phyloP scores from a whole-genome alignment of 805 yeast genomes.

The Candida xyloterini region DNA sequence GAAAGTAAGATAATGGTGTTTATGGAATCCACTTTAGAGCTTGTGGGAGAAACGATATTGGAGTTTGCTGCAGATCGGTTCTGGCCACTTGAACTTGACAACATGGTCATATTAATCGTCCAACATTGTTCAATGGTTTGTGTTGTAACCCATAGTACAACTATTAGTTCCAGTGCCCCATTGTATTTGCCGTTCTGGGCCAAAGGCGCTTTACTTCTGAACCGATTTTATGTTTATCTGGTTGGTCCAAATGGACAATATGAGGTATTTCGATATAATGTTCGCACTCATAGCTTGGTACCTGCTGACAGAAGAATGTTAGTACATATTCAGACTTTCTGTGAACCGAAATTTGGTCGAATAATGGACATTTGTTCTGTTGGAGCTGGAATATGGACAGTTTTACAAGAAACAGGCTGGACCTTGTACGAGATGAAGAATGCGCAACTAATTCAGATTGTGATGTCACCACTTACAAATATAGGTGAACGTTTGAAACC shows the following conservation, averaged over 20 bases:
- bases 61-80: slow-evolving; percentile 5
- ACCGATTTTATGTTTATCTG: slow-evolving; percentile 20
- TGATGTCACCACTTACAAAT: slow-evolving; percentile 27
- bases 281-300: slow-evolving; percentile 2
- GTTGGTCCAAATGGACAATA: slow-evolving; percentile 22
- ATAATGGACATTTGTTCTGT: slow-evolving; percentile 15
- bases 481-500: slow-evolving; percentile 14
- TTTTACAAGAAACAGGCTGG: slow-evolving; percentile 33
- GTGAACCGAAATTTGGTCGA: slow-evolving; percentile 23
- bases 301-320: slow-evolving; percentile 14
- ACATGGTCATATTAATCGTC: background rate
- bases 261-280: slow-evolving; percentile 18
- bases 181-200: slow-evolving; percentile 26
- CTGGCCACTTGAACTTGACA: slow-evolving; percentile 3
- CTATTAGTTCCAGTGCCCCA: slow-evolving; percentile 2
- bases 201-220: slow-evolving; percentile 19
- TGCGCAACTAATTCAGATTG: slow-evolving; percentile 13
- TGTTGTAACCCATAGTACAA: slow-evolving; percentile 9
- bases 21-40: slow-evolving; percentile 3
- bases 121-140: slow-evolving; percentile 7
- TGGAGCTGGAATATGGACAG: slow-evolving; percentile 18
- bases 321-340: slow-evolving; percentile 12
- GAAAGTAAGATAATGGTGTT: background rate
- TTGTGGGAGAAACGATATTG: slow-evolving; percentile 2
- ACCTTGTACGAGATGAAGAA: slow-evolving; percentile 20